Evolutionary conservation across 1,284 basidiomycete genomes (phyloP), one percentile per base, ranked within the genome.

Genomic region (Cronartium ribicola): DNA sequence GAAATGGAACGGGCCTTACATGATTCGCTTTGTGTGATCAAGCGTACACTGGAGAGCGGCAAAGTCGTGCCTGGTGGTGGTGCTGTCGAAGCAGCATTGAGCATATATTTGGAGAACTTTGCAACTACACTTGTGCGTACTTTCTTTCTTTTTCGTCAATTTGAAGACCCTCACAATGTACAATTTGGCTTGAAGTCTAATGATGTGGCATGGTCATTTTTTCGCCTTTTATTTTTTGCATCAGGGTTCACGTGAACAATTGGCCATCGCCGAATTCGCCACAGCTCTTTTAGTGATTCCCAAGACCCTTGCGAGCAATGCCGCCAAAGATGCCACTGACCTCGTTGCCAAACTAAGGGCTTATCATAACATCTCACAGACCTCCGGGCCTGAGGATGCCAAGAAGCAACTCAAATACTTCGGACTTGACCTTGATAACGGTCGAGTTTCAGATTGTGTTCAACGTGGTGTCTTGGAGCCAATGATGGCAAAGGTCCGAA

Each of bases 1-100:
- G 96, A 99, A 85, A 98, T 98, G 96, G 96, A 99, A 84, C 86
- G 96, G 44, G 89, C 93, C 0, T 83, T 99, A 78, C 96, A 99
- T 81, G 96, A 99, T 82, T 91, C 92, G 0, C 83, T 98, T 73
- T 94, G 90, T 57, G 88, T 98, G 79, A 92, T 98, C 84, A 99
- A 99, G 85, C 88, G 96, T 75, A 98, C 96, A 3, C 85, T 98
- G 67, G 96, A 99, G 85, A 94, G 92, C 79, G 95, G 95, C 8
- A 85, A 89, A 14, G 94, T 98, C 29, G 95, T 98, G 17, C 94
- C 96, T 3, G 96, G 96, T 76, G 96, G 96, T 74, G 96, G 96
- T 72, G 94, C 96, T 0, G 95, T 98, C 20, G 96, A 99, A 84
- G 91, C 92, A 40, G 96, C 96, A 3, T 84, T 98, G 71, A 94